These are phyloP conservation scores for Linnemannia exigua DNA, from an alignment of 192 early-diverging fungal genomes.

Conservation along the genomic window DNA sequence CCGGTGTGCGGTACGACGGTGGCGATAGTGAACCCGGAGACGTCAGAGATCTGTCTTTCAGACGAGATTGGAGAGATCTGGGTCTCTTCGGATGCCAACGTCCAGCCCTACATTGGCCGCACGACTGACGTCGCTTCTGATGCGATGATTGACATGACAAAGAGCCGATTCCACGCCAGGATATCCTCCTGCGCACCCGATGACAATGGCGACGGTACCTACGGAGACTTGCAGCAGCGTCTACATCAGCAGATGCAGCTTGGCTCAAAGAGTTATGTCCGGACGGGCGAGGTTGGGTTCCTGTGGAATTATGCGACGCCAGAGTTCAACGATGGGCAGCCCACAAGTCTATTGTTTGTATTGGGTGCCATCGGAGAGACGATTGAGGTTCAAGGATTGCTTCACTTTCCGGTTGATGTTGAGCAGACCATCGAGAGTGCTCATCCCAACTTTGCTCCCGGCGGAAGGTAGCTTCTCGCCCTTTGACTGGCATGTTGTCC, in stretches of 20 bases:
- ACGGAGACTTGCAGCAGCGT: slow-evolving; percentile 20
- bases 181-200: neutral
- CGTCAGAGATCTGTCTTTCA: slow-evolving; percentile 70
- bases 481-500: neutral
- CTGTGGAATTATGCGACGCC: slow-evolving; percentile 69
- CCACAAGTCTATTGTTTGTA: slow-evolving; percentile 71
- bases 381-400: slow-evolving; percentile 74
- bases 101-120: slow-evolving; percentile 50
- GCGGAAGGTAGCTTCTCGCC: slow-evolving; percentile 19
- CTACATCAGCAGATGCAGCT: neutral
- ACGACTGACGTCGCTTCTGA: slow-evolving; percentile 26
- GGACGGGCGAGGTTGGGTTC: slow-evolving; percentile 88
- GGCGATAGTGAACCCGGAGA: slow-evolving; percentile 85
- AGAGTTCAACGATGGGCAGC: slow-evolving; percentile 27
- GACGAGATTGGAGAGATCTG: slow-evolving; percentile 88
- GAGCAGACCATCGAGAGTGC: slow-evolving; percentile 76
- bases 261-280: slow-evolving; percentile 65
- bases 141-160: slow-evolving; percentile 7
- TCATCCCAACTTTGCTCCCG: slow-evolving; percentile 29
- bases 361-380: slow-evolving; percentile 80
- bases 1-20: slow-evolving; percentile 70
- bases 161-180: slow-evolving; percentile 15
- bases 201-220: slow-evolving; percentile 58
- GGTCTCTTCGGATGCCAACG: slow-evolving; percentile 76
- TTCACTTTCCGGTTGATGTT: slow-evolving; percentile 79